phyloP scores from a whole-genome alignment of 2,329 filamentous ascomycete genomes.

The Pseudocercospora crystallina region DNA sequence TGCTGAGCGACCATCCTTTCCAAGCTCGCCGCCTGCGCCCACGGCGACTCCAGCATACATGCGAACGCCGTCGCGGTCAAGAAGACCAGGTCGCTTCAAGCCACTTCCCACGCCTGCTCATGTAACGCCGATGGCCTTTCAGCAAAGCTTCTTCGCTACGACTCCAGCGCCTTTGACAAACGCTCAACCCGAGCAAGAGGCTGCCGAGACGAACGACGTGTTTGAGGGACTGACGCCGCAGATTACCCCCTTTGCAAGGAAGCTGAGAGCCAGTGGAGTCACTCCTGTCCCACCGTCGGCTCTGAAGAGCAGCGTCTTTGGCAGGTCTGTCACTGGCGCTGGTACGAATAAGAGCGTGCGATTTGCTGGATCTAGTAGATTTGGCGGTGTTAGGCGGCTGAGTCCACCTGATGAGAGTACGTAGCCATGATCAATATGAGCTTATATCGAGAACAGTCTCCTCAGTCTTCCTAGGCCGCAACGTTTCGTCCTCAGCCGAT shows the following conservation, averaged over 20 bases:
- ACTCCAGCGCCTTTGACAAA: slow-evolving; percentile 28
- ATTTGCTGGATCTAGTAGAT: slow-evolving; percentile 24
- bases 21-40: slow-evolving; percentile 20
- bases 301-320: slow-evolving; percentile 23
- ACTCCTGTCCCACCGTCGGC: slow-evolving; percentile 23
- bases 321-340: slow-evolving; percentile 15
- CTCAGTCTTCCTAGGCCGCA: too few relatives aligned
- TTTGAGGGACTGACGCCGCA: slow-evolving; percentile 33
- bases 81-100: slow-evolving; percentile 28
- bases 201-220: slow-evolving; percentile 12
- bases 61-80: slow-evolving; percentile 44
- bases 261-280: slow-evolving; percentile 36
- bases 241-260: slow-evolving; percentile 41
- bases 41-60: slow-evolving; percentile 40
- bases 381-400: slow-evolving; percentile 15
- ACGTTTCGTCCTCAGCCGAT: too few relatives aligned
- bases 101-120: slow-evolving; percentile 32
- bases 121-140: slow-evolving; percentile 33
- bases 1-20: slow-evolving; percentile 14
- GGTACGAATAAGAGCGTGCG: slow-evolving; percentile 28
- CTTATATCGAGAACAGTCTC: too few relatives aligned
- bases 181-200: slow-evolving; percentile 4
- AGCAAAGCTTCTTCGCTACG: slow-evolving; percentile 25
- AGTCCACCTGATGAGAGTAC: slow-evolving; percentile 14
- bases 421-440: neutral